Evolutionary conservation across 2,329 filamentous ascomycete species (phyloP), one percentile per base, ranked within the genome.

Genomic region (Neofusicoccum cordaticola): DNA sequence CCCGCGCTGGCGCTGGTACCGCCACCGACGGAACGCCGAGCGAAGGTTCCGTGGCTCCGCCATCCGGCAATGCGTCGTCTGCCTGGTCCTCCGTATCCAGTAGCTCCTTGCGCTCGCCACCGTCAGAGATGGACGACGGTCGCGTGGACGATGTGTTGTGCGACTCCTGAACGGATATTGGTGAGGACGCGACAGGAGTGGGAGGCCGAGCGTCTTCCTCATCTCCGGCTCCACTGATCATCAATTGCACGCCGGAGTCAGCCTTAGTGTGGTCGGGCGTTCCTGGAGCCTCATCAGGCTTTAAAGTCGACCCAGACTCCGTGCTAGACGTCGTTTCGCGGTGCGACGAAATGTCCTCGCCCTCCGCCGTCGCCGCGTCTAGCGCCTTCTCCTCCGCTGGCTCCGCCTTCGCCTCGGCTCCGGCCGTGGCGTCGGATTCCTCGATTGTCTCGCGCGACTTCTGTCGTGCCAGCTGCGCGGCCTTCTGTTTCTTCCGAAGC

Each of bases 401-500:
- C 34, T 35, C 12, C 34, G 19, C 62, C n/a, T 65, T 53, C 4
- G 65, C 70, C 27, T 68, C 67, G 27, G 66, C 66, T 8, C 66
- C 66, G 31, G 65, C 64, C 19, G 67, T 67, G 45, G 65, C 37
- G 12, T 67, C 65, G 31, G 31, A 9, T 7, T 35, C 45, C 7
- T 62, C 53, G 17, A 19, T 39, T 44, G 41, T 66, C 45, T 9
- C 35, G 66, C 65, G 69, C 61, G 41, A 67, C 70, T 44, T 67
- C 64, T 76, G 65, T 66, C 74, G 71, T 68, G 71, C 70, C 64
- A 77, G 71, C 66, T 74, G 68, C 22, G 71, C 73, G 58, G 77
- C 77, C 72, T 89, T 88, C 76, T 92, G 93, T 78, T 90, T 92
- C 77, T 96, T 95, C 61, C 94, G 86, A 69, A 97, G 78, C 77